phyloP scores from a whole-genome alignment of 2,329 filamentous ascomycete species.

The Stromatinia cepivora region DNA sequence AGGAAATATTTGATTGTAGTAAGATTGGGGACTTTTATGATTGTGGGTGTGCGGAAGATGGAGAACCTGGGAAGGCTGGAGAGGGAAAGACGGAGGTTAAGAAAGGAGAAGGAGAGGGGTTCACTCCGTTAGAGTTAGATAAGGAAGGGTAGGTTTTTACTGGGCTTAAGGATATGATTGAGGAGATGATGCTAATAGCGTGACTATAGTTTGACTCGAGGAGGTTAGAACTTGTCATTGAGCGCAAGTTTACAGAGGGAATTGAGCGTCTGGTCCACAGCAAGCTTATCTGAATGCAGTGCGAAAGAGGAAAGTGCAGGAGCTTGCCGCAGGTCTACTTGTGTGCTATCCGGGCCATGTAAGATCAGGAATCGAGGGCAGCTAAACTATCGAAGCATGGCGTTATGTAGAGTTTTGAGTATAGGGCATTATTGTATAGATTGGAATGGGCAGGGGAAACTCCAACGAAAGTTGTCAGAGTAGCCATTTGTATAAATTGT shows the following conservation, averaged over 20 bases:
- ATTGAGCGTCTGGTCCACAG: neutral
- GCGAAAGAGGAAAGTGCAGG: neutral
- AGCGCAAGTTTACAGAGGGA: neutral
- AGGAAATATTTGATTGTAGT: constrained; percentile 63
- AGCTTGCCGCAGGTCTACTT: neutral
- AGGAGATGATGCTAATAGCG: constrained; percentile 26
- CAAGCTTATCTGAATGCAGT: neutral
- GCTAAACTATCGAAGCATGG: neutral
- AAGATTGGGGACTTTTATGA: constrained; percentile 72
- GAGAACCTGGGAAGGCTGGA: constrained; percentile 46
- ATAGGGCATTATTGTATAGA: neutral
- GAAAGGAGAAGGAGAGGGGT: constrained; percentile 35
- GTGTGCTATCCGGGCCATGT: neutral
- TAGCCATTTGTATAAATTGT: constrained; percentile 11
- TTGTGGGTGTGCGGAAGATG: constrained; percentile 69
- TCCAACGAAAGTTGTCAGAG: neutral
- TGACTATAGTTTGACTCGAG: constrained; percentile 32
- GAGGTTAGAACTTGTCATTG: constrained; percentile 23
- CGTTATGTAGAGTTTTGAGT: constrained; percentile 4
- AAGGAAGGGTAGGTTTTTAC: constrained; percentile 37
- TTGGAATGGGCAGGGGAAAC: neutral
- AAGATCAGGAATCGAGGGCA: neutral
- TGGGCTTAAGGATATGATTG: neutral
- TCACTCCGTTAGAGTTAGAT: constrained; percentile 40
- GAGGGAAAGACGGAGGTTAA: constrained; percentile 28